phyloP scores from a whole-genome alignment of 139 green algal genomes.

The Raphidocelis subcapitata region DNA sequence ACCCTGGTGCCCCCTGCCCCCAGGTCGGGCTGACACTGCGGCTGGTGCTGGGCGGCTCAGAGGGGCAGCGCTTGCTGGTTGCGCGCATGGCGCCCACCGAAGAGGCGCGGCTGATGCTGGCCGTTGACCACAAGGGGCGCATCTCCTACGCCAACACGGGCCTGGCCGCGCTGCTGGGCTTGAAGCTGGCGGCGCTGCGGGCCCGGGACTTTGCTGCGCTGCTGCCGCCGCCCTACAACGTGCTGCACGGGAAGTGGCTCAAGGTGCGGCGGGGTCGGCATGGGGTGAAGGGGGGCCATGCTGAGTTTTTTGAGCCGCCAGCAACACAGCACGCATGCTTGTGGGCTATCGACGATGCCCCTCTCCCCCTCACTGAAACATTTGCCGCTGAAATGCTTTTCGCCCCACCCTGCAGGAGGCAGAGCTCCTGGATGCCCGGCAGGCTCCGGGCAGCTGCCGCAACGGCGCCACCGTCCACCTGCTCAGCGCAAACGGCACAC shows the following conservation, averaged over 20 bases:
- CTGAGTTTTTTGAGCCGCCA: too few relatives aligned
- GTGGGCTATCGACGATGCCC: too few relatives aligned
- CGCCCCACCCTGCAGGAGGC: conserved; percentile 20
- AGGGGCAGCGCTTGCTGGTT: conserved; percentile 41
- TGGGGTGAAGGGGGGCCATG: too few relatives aligned
- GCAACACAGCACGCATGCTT: too few relatives aligned
- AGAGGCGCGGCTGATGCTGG: conserved; percentile 14
- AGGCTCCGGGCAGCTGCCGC: conserved; percentile 26
- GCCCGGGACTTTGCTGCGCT: conserved; percentile 30
- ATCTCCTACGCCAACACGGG: conserved; percentile 36
- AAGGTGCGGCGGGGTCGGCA: conserved; percentile 14
- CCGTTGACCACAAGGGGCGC: conserved; percentile 36
- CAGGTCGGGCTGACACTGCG: too few relatives aligned
- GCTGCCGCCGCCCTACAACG: conserved; percentile 35
- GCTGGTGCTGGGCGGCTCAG: conserved; percentile 17
- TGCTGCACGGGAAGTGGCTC: conserved; percentile 42
- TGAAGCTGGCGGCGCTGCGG: conserved; percentile 28
- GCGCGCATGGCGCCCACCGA: conserved; percentile 24
- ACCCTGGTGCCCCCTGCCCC: too few relatives aligned
- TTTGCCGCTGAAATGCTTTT: too few relatives aligned
- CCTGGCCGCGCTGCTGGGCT: conserved; percentile 37
- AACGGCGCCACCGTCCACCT: conserved; percentile 16
- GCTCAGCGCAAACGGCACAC: conserved; percentile 34
- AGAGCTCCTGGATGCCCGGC: not conserved
- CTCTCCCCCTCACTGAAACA: too few relatives aligned